Conservation (phyloP, 495 filamentous ascomycete genomes). For the Podospora pseudocomata region DNA sequence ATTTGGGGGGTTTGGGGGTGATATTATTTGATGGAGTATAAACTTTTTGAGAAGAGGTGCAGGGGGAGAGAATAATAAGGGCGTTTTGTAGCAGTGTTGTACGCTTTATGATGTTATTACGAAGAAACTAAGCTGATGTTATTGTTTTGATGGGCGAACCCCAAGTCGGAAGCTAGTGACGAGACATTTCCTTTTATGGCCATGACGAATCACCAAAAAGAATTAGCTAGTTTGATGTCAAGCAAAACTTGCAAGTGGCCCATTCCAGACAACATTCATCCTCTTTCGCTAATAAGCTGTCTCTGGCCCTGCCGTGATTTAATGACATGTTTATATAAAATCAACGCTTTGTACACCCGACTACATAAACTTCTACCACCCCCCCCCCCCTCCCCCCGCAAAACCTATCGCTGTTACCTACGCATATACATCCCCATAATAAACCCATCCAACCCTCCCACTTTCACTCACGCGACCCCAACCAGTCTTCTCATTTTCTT, state of each 20-base stretch:
- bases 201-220: no score
- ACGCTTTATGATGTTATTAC: not conserved
- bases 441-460: no score
- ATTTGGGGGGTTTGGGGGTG: constrained; percentile 38
- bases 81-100: not conserved
- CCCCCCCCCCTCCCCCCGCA: no score
- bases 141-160: not conserved
- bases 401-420: not conserved
- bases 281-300: no score
- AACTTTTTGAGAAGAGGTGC: not conserved
- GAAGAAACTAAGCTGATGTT: not conserved
- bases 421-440: no score
- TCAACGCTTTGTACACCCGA: not conserved
- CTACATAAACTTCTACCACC: not conserved
- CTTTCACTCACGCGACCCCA: no score
- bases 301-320: not conserved
- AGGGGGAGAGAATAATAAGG: no score
- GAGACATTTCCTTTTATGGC: no score
- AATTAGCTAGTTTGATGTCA: no score
- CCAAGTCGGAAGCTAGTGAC: not conserved
- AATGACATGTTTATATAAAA: not conserved
- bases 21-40: constrained; percentile 36
- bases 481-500: no score
- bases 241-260: no score
- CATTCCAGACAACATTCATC: no score